phyloP scores from a whole-genome alignment of 2,329 filamentous ascomycete genomes.

The Aureobasidium sp. region DNA sequence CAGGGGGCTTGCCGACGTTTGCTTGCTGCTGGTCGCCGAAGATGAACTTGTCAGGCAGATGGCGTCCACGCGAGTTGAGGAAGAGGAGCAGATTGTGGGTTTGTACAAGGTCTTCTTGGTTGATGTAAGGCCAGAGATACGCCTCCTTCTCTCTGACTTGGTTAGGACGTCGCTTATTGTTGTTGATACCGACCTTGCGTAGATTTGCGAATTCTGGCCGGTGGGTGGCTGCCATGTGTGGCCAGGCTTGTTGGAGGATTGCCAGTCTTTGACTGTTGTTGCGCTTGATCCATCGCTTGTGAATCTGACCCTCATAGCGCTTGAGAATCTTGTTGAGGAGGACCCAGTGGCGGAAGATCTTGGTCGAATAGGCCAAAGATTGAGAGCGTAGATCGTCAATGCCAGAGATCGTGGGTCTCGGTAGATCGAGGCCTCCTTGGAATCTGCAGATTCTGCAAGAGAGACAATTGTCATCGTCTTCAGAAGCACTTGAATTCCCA shows the following conservation, averaged over 20 bases:
- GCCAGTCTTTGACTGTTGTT: conserved; percentile 39
- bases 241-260: conserved; percentile 45
- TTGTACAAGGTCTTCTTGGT: conserved; percentile 48
- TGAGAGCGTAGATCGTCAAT: conserved; percentile 22
- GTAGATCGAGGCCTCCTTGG: conserved; percentile 21
- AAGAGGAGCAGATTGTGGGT: conserved; percentile 43
- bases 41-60: conserved; percentile 43
- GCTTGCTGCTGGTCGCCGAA: conserved; percentile 37
- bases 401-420: conserved; percentile 17
- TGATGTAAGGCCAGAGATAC: conserved; percentile 50
- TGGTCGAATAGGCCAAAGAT: conserved; percentile 21
- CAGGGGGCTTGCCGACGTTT: not conserved
- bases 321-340: conserved; percentile 38
- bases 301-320: conserved; percentile 46
- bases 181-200: conserved; percentile 22
- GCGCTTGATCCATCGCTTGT: conserved; percentile 51
- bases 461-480: conserved; percentile 8
- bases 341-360: conserved; percentile 33
- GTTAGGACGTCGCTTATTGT: conserved; percentile 19
- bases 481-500: not conserved
- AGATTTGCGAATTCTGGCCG: conserved; percentile 45
- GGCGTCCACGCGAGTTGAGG: conserved; percentile 46
- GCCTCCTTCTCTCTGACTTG: conserved; percentile 23
- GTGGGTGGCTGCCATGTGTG: conserved; percentile 44
- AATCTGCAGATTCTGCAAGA: conserved; percentile 7